A percentile compares a stretch with the other conserved stretches of the same genome.
These are phyloP conservation scores for Daldinia decipiens DNA, from an alignment of 495 filamentous ascomycete species.

Conservation along the genomic window DNA sequence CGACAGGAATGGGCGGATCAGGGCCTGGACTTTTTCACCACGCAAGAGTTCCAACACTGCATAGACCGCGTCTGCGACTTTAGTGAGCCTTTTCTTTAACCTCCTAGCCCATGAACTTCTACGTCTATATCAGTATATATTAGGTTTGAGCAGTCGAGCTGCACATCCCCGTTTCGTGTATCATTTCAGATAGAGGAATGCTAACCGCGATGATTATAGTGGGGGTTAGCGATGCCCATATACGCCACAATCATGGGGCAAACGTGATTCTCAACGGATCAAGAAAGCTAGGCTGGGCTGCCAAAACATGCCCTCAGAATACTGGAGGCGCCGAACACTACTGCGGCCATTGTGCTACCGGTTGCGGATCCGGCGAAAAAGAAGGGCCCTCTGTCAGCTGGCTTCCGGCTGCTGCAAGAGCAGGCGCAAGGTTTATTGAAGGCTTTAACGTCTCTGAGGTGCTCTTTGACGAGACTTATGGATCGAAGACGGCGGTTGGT, in stretches of 20 bases:
- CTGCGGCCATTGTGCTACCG: slow-evolving; percentile 81
- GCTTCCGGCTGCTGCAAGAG: slow-evolving; percentile 77
- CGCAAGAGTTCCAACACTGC: slow-evolving; percentile 75
- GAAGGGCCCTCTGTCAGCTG: slow-evolving; percentile 81
- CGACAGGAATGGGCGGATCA: slow-evolving; percentile 82
- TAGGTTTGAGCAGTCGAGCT: neutral
- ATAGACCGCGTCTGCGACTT: slow-evolving; percentile 69
- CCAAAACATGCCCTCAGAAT: slow-evolving; percentile 81
- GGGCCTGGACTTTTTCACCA: slow-evolving; percentile 81
- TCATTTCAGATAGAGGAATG: slow-evolving; percentile 26
- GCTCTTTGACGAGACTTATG: slow-evolving; percentile 66
- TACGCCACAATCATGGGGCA: slow-evolving; percentile 78
- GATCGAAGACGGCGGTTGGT: slow-evolving; percentile 70
- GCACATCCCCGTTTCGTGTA: neutral
- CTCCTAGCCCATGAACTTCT: slow-evolving; percentile 50
- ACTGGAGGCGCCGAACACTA: slow-evolving; percentile 74
- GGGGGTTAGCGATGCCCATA: slow-evolving; percentile 75
- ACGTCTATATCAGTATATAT: neutral
- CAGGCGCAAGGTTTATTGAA: slow-evolving; percentile 82
- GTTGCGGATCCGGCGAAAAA: slow-evolving; percentile 77
- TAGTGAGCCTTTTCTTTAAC: slow-evolving; percentile 26
- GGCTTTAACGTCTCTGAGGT: slow-evolving; percentile 76
- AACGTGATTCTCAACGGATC: slow-evolving; percentile 76
- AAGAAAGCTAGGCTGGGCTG: slow-evolving; percentile 76
- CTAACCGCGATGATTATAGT: slow-evolving; percentile 62